Evolutionary conservation across 2,329 filamentous ascomycete genomes (phyloP).

Genomic region (Ophiostoma tasmaniense): DNA sequence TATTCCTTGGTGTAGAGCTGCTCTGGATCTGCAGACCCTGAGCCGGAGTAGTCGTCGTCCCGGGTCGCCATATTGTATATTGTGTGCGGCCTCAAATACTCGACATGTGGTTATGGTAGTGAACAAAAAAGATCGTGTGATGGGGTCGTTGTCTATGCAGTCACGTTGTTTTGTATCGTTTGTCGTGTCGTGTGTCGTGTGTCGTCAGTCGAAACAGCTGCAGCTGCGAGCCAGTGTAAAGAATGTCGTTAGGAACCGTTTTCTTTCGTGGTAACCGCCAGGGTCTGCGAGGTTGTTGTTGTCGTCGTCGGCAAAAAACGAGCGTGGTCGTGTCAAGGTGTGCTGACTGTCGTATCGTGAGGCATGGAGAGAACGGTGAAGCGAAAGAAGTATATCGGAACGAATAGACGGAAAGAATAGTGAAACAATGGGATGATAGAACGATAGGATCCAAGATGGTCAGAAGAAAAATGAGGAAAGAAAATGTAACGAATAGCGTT

Average conservation of each 20-base stretch:
- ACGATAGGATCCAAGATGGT: not conserved
- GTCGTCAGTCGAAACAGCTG: not conserved
- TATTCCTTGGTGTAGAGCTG: conserved; percentile 88
- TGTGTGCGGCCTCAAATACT: not conserved
- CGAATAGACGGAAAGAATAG: not conserved
- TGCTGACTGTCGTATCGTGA: not conserved
- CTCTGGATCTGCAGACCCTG: conserved; percentile 69
- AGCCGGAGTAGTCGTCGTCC: conserved; percentile 29
- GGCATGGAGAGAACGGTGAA: not conserved
- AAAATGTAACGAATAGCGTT: not conserved
- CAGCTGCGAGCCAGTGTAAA: not conserved
- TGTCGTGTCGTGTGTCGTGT: not conserved
- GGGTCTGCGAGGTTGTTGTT: not conserved
- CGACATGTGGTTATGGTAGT: not conserved
- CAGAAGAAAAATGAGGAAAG: not conserved
- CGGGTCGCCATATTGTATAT: conserved; percentile 13
- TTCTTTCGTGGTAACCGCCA: not conserved
- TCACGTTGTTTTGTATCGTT: not conserved
- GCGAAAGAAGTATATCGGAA: not conserved
- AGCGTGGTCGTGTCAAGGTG: not conserved
- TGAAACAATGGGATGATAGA: not conserved
- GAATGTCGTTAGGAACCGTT: not conserved
- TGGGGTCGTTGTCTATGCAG: not conserved
- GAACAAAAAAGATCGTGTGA: not conserved
- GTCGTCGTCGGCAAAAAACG: not conserved